Evolutionary conservation across 176 grass and related monocot species (phyloP).

Genomic region (maize (Zea mays)): DNA sequence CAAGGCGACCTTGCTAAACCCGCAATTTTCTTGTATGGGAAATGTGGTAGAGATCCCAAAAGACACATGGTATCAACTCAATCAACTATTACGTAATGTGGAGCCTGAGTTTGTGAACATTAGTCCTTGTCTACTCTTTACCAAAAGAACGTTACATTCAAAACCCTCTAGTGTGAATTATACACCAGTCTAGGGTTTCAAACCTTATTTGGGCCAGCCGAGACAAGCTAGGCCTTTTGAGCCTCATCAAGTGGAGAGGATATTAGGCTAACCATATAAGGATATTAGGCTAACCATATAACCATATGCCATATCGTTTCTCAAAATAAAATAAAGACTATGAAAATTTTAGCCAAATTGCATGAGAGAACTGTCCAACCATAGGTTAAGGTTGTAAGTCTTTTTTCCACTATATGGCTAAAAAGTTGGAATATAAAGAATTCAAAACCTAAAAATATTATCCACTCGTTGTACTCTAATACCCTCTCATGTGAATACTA

Average conservation of each 20-base stretch:
- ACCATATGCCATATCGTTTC: no score
- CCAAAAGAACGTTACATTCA: slow-evolving; percentile 82
- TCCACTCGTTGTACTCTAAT: no score
- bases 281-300: slow-evolving; percentile 49
- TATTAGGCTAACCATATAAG: slow-evolving; percentile 49
- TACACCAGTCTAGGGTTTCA: slow-evolving; percentile 55
- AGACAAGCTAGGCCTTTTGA: slow-evolving; percentile 55
- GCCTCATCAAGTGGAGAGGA: slow-evolving; percentile 56
- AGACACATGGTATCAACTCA: slow-evolving; percentile 57
- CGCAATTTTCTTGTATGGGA: slow-evolving; percentile 71
- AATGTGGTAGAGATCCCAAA: slow-evolving; percentile 58
- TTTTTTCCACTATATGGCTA: no score
- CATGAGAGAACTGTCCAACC: no score
- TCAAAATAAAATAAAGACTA: no score
- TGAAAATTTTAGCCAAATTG: no score
- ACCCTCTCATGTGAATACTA: no score
- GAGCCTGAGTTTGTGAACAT: slow-evolving; percentile 71
- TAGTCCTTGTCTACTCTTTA: slow-evolving; percentile 64
- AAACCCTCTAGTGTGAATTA: slow-evolving; percentile 61
- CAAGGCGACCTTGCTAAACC: slow-evolving; percentile 17
- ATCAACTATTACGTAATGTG: slow-evolving; percentile 56
- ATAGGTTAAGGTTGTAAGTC: no score
- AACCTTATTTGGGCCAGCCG: slow-evolving; percentile 72
- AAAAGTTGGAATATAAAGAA: no score
- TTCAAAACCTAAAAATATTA: no score